These are phyloP conservation scores for Nicotiana undulata DNA, from an alignment of 257 asterid genomes.

Conservation along the genomic window DNA sequence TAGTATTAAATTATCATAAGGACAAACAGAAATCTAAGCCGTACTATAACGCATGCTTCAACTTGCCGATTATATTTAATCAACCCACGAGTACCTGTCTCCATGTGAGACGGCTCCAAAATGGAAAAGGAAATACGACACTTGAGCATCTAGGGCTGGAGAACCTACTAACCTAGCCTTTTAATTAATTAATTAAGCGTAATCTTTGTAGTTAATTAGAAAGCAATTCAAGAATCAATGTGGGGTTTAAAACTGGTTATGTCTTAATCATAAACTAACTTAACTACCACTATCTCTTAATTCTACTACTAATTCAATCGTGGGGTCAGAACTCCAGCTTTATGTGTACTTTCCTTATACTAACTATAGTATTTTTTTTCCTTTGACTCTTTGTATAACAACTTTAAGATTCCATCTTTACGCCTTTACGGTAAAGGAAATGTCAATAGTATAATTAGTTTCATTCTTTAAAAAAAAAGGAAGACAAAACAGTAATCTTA, in stretches of 20 bases:
- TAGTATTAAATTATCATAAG: neutral
- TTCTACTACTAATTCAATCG: neutral
- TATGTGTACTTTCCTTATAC: neutral
- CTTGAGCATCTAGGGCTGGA: neutral
- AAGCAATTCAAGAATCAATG: neutral
- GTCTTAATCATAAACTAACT: slow-evolving; percentile 10
- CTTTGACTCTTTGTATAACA: neutral
- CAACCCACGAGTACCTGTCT: neutral
- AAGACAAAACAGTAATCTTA: neutral
- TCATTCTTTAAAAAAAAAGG: neutral
- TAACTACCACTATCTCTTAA: slow-evolving; percentile 18
- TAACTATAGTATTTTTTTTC: neutral
- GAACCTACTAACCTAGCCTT: neutral
- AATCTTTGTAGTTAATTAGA: neutral
- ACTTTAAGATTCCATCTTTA: slow-evolving; percentile 14
- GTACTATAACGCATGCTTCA: slow-evolving; percentile 7
- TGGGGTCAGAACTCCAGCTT: neutral
- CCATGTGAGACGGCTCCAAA: neutral
- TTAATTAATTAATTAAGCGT: neutral
- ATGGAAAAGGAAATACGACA: neutral
- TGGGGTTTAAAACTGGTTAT: neutral
- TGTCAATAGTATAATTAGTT: neutral
- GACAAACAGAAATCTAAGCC: slow-evolving; percentile 1
- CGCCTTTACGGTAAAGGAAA: neutral
- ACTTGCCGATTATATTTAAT: slow-evolving; percentile 2